Base-by-base conservation (phyloP, 208 protist species). In the Trypanosoma mega region DNA sequence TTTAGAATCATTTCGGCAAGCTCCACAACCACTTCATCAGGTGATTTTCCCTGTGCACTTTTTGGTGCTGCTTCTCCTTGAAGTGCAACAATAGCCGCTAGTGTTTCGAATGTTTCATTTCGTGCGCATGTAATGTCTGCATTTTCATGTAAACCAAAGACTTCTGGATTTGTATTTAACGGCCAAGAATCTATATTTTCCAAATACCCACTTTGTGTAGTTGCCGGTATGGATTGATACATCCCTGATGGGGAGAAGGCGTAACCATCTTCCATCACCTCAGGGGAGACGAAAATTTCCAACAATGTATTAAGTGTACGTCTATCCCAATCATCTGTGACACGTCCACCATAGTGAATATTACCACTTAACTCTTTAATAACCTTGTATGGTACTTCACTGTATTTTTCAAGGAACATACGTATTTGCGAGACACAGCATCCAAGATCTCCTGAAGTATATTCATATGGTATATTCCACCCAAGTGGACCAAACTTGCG, bases 401-500 rank as follows among this genome's bases (percentile, higher is more conserved):
- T 86, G 69, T 98, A 98, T 73, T 98, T 97, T 71, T 98, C 93
- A 6, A 99, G 69, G 75, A 98, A 98, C 85, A 97, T 97, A 47
- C 90, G 86, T 23, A 98, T 90, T 75, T 97, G 92, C 21, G 72
- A 73, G 26, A 92, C 63, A 49, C 92, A 98, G 56, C 98, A 97
- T 34, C 79, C 68, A 3, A 99, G 81, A 75, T 99, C 98, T 39
- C 88, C 89, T 6, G 88, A 87, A 9, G 92, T 99, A 85, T 98
- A 99, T 73, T 99, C 97, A 83, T 99, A 99, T 0, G 86, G 78
- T 57, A 99, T 98, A 76, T 99, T 99, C 95, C 97, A 99, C 21
- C 98, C 98, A 2, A 99, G 83, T 37, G 98, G 79, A 29, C 98
- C 98, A 73, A 99, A 99, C 82, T 99, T 99, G 57, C 97, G 81